Conservation (phyloP, 345 rosid genomes). For the Aquilaria malaccensis region DNA sequence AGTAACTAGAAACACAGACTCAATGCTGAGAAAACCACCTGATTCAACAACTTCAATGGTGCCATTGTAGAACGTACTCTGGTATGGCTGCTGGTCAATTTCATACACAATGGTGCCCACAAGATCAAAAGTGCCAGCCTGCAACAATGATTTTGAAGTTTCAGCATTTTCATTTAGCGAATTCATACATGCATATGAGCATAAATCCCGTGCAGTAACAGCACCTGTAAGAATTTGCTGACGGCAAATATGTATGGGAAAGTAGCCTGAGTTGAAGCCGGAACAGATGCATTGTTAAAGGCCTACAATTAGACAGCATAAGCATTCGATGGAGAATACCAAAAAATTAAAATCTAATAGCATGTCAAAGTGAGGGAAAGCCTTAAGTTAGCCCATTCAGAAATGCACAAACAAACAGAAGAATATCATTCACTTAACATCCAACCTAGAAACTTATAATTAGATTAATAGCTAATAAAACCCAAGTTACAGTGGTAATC, state of each 20-base stretch:
- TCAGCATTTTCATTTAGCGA: neutral
- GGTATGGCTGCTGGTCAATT: conserved; percentile 71
- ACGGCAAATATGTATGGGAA: conserved; percentile 77
- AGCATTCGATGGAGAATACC: neutral
- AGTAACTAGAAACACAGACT: conserved; percentile 80
- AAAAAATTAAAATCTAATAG: neutral
- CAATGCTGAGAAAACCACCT: conserved; percentile 70
- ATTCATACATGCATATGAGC: neutral
- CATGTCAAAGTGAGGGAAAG: neutral
- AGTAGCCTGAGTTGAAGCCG: conserved; percentile 67
- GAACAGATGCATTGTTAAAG: conserved; percentile 75
- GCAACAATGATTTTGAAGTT: conserved; percentile 8
- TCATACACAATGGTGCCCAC: conserved; percentile 76
- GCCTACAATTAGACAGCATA: conserved; percentile 34
- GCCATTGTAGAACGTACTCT: conserved; percentile 71
- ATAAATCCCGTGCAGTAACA: neutral
- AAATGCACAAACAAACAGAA: neutral
- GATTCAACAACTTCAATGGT: conserved; percentile 89
- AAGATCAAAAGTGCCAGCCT: conserved; percentile 92
- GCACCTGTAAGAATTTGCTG: conserved; percentile 86
- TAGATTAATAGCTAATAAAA: too few species aligned
- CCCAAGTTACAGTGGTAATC: too few species aligned
- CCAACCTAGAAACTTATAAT: neutral
- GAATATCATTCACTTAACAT: neutral
- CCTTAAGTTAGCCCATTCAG: too few species aligned